A percentile compares a stretch with the other conserved stretches of the same genome.
phyloP scores from a whole-genome alignment of 2,329 filamentous ascomycete species.

The Tolypocladium ophioglossoides region DNA sequence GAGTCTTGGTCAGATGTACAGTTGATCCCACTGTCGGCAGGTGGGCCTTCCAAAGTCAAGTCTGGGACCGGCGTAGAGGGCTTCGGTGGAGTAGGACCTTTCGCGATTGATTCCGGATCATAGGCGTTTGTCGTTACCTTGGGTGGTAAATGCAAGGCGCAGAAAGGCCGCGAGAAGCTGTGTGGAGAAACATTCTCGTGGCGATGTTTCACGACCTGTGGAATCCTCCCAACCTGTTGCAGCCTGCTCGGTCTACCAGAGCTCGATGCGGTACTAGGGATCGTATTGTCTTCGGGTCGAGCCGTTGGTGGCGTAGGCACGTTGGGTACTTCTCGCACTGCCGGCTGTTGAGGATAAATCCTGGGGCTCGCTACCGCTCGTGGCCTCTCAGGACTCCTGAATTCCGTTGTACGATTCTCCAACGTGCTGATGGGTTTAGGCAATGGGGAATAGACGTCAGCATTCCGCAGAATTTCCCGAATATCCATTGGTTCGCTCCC shows the following conservation, averaged over 20 bases:
- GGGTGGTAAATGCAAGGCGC: slow-evolving; percentile 27
- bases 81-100: slow-evolving; percentile 34
- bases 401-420: not conserved
- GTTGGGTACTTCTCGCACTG: not conserved
- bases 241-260: slow-evolving; percentile 45
- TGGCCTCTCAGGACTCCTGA: too few relatives aligned
- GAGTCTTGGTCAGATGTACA: slow-evolving; percentile 19
- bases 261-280: not conserved
- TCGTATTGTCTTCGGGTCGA: not conserved
- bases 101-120: slow-evolving; percentile 31
- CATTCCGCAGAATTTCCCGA: slow-evolving; percentile 39
- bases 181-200: slow-evolving; percentile 58
- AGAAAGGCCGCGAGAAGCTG: slow-evolving; percentile 80
- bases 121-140: slow-evolving; percentile 18
- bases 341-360: not conserved
- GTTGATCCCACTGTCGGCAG: slow-evolving; percentile 18
- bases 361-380: not conserved
- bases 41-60: slow-evolving; percentile 23
- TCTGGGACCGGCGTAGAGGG: slow-evolving; percentile 27
- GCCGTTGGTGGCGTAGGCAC: not conserved
- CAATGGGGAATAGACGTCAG: slow-evolving; percentile 23
- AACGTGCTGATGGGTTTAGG: not conserved
- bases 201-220: slow-evolving; percentile 63
- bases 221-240: slow-evolving; percentile 76
- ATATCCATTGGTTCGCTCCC: slow-evolving; percentile 29